Conservation (phyloP, 2,329 filamentous ascomycete species). For the Cladophialophora psammophila region DNA sequence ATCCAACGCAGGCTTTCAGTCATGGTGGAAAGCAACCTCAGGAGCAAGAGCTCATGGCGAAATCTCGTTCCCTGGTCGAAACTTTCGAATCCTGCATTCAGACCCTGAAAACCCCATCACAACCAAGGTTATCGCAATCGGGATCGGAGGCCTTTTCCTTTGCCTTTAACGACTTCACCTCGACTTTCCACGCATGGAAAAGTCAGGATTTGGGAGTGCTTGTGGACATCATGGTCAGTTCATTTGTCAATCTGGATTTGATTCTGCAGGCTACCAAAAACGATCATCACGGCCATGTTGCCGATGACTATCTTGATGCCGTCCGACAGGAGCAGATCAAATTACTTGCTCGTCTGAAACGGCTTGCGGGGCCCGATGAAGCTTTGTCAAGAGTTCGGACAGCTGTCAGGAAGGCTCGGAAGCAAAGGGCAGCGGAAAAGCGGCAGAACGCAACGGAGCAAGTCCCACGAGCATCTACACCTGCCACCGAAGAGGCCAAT, state of each 20-base stretch:
- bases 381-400: constrained; percentile 67
- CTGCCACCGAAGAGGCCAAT: constrained; percentile 40
- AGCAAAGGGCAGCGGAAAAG: constrained; percentile 35
- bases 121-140: not conserved
- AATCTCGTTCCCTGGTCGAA: constrained; percentile 65
- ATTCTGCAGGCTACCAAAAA: constrained; percentile 74
- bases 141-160: constrained; percentile 53
- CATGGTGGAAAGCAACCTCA: constrained; percentile 63
- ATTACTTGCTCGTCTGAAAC: constrained; percentile 67
- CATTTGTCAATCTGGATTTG: constrained; percentile 70
- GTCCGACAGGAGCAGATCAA: constrained; percentile 71
- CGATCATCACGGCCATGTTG: constrained; percentile 66
- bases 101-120: constrained; percentile 8
- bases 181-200: constrained; percentile 71
- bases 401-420: constrained; percentile 63
- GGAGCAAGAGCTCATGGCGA: constrained; percentile 67
- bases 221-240: constrained; percentile 71
- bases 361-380: constrained; percentile 66
- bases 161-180: constrained; percentile 65
- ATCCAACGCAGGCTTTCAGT: constrained; percentile 67
- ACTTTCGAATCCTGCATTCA: constrained; percentile 35
- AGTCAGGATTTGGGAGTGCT: constrained; percentile 68
- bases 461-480: constrained; percentile 39
- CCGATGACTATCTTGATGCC: constrained; percentile 69
- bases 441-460: constrained; percentile 29